These are phyloP conservation scores for Beauveria medogensis DNA, from an alignment of 2,329 filamentous ascomycete species.

Conservation along the genomic window DNA sequence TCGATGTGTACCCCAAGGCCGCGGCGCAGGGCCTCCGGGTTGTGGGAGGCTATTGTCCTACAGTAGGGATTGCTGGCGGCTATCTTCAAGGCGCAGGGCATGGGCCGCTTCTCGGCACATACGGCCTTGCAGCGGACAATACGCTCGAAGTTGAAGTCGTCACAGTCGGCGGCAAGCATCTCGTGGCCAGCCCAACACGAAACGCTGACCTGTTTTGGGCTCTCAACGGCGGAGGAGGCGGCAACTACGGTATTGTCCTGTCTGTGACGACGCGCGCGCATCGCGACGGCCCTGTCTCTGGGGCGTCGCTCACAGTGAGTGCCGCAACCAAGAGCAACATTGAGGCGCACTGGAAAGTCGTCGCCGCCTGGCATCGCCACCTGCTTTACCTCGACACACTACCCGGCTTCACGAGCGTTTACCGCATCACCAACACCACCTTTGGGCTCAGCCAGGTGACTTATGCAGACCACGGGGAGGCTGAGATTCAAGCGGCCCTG, in stretches of 20 bases:
- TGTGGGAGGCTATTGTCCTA: slow-evolving; percentile 46
- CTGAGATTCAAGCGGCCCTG: background rate
- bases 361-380: slow-evolving; percentile 28
- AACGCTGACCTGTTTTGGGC: slow-evolving; percentile 58
- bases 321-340: slow-evolving; percentile 25
- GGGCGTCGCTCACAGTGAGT: slow-evolving; percentile 29
- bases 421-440: background rate
- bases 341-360: slow-evolving; percentile 15
- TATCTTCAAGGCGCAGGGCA: slow-evolving; percentile 55
- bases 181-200: slow-evolving; percentile 36
- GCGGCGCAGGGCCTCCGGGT: slow-evolving; percentile 37
- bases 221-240: slow-evolving; percentile 49
- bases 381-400: slow-evolving; percentile 19
- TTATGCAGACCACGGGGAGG: background rate
- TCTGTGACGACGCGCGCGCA: slow-evolving; percentile 36
- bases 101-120: slow-evolving; percentile 41
- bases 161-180: slow-evolving; percentile 38
- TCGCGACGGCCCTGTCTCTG: slow-evolving; percentile 26
- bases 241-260: slow-evolving; percentile 49
- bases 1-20: slow-evolving; percentile 37
- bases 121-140: slow-evolving; percentile 53
- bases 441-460: slow-evolving; percentile 1
- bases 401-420: background rate
- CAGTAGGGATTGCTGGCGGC: slow-evolving; percentile 51
- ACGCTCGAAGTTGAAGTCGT: slow-evolving; percentile 48